Percentiles rank a stretch among this genome's conserved stretches.
These are phyloP conservation scores for Rutstroemia sp. DNA, from an alignment of 2,329 filamentous ascomycete species.

Conservation along the genomic window DNA sequence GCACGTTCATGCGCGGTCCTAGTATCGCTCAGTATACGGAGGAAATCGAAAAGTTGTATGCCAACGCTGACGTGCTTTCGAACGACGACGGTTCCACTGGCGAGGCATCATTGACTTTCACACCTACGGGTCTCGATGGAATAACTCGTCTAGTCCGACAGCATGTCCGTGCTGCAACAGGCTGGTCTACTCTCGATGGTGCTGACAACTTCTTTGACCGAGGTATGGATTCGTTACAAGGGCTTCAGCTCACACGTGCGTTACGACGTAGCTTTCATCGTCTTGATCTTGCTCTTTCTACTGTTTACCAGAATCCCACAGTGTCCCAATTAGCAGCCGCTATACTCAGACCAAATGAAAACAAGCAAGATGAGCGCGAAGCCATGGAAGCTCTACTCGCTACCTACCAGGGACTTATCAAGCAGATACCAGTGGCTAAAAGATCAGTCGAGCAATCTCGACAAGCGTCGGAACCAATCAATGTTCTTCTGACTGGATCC, in stretches of 20 bases:
- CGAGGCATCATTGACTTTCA: conserved; percentile 18
- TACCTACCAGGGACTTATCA: background rate
- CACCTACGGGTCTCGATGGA: conserved; percentile 23
- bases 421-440: background rate
- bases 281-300: background rate
- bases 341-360: background rate
- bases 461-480: background rate
- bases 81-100: background rate
- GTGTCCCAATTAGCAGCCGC: background rate
- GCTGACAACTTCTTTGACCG: conserved; percentile 1
- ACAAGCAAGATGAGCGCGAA: background rate
- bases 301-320: conserved; percentile 1
- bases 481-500: conserved; percentile 36
- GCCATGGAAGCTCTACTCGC: background rate
- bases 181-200: background rate
- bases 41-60: background rate
- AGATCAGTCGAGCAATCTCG: no score
- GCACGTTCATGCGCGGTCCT: conserved; percentile 28
- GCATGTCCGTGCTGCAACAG: background rate
- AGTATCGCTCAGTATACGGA: conserved; percentile 25
- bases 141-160: background rate
- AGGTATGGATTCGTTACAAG: conserved; percentile 10
- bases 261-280: background rate
- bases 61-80: background rate
- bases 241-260: background rate